These are phyloP conservation scores for Phialophora tarda DNA, from an alignment of 2,329 filamentous ascomycete species.

Conservation along the genomic window DNA sequence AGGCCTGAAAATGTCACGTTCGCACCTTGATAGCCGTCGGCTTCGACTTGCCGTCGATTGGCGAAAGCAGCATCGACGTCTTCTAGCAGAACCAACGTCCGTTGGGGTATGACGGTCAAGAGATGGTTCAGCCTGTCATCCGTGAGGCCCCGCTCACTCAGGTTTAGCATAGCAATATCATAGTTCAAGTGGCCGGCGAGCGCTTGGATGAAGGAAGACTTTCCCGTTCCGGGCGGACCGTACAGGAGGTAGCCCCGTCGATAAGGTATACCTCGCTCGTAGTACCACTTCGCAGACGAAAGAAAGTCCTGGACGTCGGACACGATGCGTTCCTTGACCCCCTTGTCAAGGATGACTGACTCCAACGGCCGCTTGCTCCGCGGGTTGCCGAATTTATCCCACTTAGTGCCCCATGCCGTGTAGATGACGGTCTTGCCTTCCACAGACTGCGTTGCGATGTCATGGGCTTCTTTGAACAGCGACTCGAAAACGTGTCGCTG, in stretches of 20 bases:
- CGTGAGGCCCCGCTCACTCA: slow-evolving; percentile 86
- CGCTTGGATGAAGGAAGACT: slow-evolving; percentile 95
- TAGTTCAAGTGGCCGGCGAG: slow-evolving; percentile 91
- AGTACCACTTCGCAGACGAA: slow-evolving; percentile 80
- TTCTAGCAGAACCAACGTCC: slow-evolving; percentile 82
- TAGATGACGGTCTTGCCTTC: slow-evolving; percentile 95
- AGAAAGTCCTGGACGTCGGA: slow-evolving; percentile 84
- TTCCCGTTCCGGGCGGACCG: slow-evolving; percentile 87
- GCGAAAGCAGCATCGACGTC: slow-evolving; percentile 91
- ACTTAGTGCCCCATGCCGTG: slow-evolving; percentile 80
- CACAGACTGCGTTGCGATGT: slow-evolving; percentile 75
- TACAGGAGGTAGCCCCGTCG: slow-evolving; percentile 86
- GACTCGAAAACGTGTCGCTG: slow-evolving; percentile 88
- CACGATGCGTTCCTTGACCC: slow-evolving; percentile 80
- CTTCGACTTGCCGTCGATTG: slow-evolving; percentile 76
- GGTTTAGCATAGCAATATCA: slow-evolving; percentile 88
- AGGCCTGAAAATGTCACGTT: slow-evolving; percentile 94
- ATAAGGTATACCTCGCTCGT: slow-evolving; percentile 93
- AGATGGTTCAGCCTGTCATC: slow-evolving; percentile 88
- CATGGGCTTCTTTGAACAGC: slow-evolving; percentile 85
- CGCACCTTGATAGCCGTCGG: slow-evolving; percentile 82
- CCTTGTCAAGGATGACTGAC: slow-evolving; percentile 84
- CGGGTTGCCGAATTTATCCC: slow-evolving; percentile 82
- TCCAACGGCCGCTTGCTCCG: slow-evolving; percentile 84
- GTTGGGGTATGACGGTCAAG: slow-evolving; percentile 80